Conservation (phyloP, 2,329 filamentous ascomycete genomes). For the Cladosporium sp. region DNA sequence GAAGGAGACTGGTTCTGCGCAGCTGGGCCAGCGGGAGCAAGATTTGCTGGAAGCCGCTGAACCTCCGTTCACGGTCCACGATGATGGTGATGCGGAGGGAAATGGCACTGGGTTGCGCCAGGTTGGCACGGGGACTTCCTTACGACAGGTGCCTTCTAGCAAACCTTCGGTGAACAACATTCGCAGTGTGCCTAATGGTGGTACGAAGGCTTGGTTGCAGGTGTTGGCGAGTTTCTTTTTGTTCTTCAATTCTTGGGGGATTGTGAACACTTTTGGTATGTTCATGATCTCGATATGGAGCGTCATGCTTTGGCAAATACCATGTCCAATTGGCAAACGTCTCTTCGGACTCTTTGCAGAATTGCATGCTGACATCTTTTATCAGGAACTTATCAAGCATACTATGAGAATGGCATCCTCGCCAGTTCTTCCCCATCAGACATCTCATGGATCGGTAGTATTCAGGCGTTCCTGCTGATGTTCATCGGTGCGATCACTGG, state of each 20-base stretch:
- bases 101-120: conserved; percentile 1
- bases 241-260: conserved; percentile 45
- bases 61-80: conserved; percentile 15
- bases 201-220: conserved; percentile 44
- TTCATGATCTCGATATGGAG: no score
- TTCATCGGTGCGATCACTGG: conserved; percentile 43
- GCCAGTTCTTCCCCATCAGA: conserved; percentile 35
- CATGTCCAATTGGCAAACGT: no score
- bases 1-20: conserved; percentile 10
- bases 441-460: conserved; percentile 46
- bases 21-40: conserved; percentile 15
- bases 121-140: conserved; percentile 14
- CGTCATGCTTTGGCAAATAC: no score
- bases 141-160: conserved; percentile 22
- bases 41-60: conserved; percentile 16
- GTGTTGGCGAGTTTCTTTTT: conserved; percentile 45
- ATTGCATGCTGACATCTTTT: conserved; percentile 32
- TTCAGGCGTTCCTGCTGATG: conserved; percentile 45
- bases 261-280: conserved; percentile 45
- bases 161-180: conserved; percentile 39
- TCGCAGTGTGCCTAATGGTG: conserved; percentile 42
- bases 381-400: conserved; percentile 38
- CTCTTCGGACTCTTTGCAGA: no score
- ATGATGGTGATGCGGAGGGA: not conserved
- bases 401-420: conserved; percentile 42